Base-by-base conservation (phyloP, 495 filamentous ascomycete genomes). In the Hypoxylon intermedium region DNA sequence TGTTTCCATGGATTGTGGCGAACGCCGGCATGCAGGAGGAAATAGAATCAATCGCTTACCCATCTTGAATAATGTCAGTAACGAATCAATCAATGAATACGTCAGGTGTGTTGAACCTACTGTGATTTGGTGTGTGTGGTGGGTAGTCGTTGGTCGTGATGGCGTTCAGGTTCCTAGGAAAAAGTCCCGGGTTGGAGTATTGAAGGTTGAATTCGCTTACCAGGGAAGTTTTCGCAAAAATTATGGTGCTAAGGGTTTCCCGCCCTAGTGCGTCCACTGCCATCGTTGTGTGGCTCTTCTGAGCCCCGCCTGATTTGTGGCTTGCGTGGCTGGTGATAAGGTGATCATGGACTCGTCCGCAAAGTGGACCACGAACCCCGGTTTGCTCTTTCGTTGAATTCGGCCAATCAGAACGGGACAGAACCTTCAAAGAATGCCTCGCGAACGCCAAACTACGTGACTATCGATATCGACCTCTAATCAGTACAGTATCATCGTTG, bases 11-110 rank as follows among this genome's bases (percentile, higher is more conserved):
- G 20, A 46, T 34, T 42, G 40, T 30, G 34, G 16, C 33, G 34
- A 30, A 20, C 30, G 36, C 43, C 48, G 48, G 45, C 30, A 42
- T 16, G 19, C 12, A 48, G 19, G 9, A 26, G 53, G 36, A 30
- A 65, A 71, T 58, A 58, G 44, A 46, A 68, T 53, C 53, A 56
- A 20, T 23, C 55, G 75, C 78, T 80, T 80, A 80, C 78, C 78
- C 78, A 80, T 80, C 78, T 80, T 49, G n/a, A 50, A 58, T 3
- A 26, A 58, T 56, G 61, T 77, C 57, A 73, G 71, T 28, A 66
- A 40, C 45, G 26, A 55, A 34, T 54, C 9, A 58, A 31, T 37
- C 18, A 52, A 30, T 20, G 15, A 41, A 24, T 12, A 34, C 34
- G 23, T 28, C 44, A 43, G 33, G 16, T 41, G 54, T 23, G 12